Evolutionary conservation across 1,139 yeast genomes (phyloP), one percentile per base, ranked within the genome.

Genomic region (Suhomyces guaymorum): DNA sequence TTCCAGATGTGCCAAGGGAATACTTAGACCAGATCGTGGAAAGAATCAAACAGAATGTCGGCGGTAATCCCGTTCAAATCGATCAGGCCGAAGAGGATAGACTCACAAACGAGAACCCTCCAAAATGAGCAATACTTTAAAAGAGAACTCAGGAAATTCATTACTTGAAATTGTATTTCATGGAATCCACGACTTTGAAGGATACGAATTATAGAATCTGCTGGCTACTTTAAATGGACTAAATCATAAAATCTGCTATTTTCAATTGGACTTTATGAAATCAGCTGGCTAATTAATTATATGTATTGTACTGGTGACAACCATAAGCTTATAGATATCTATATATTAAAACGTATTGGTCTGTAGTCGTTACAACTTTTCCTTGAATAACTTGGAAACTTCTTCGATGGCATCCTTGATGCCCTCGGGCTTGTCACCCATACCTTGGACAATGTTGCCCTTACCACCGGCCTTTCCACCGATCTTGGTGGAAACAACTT

Each of bases 381-480:
- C 81, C 32, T 66, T 60, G 49, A 89, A 73, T 38, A 79, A 57
- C 48, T 72, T 67, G 44, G 73, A 72, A 36, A 90, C 76, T 48
- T 81, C 88, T 26, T 72, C 76, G 45, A 90, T 70, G 19, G 98
- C 99, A 26, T 71, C 75, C 28, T 70, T 71, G 38, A 89, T 73
- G 46, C 86, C 87, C 27, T 66, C 72, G 25, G 80, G 75, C 43
- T 87, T 85, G 51, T 82, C 88, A 53, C 98, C 98, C 80, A 89
- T 84, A 61, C 99, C 99, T 70, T 92, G 98, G 48, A 89, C 88
- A 41, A 90, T 81, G 50, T 89, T 87, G 43, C 97, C 97, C 66
- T 88, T 92, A 61, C 99, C 99, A 65, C 99, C 99, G 41, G 96
- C 95, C 61, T 85, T 87, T 62, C 99, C 99, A 47, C 98, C 99